Evolutionary conservation across 768 basidiomycete genomes (phyloP), one percentile per base, ranked within the genome.

Genomic region (Hydnum rufescens): DNA sequence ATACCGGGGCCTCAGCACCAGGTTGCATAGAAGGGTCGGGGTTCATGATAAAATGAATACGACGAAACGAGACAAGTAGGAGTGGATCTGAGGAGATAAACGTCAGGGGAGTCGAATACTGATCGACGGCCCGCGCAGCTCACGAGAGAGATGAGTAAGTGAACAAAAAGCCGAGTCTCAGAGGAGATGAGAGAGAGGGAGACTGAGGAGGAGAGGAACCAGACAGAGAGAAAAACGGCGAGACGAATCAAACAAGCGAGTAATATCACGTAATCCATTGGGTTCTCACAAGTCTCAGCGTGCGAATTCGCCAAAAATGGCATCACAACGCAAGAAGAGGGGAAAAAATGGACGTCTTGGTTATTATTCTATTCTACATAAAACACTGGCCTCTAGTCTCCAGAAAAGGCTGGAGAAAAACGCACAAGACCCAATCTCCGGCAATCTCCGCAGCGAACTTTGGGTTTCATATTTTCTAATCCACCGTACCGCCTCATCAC

Each of bases 121-220:
- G 44, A 47, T 13, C 8, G 26, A 26, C 8, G 44, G 44, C 16
- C 44, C 13, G 26, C 8, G 25, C 26, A 28, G 68, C 65, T 68
- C 64, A 59, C 62, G 58, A 63, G 57, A 62, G 60, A 64, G 60
- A 64, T 57, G 61, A 56, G 63, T 68, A 69, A 63, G 62, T 70
- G 65, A 39, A 39, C 36, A 39, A 22, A 39, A 39, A 39, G 22
- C 36, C 36, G 36, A 39, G 13, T 39, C 36, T 47, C 13, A 71
- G 63, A 63, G 60, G 62, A 56, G 56, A 58, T 57, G 57, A 58
- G 57, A 62, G 65, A 69, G 70, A 64, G 58, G 44, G 44, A 65
- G 57, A 65, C 64, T 51, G 44, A 53, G 54, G 48, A n/a, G 54
- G 53, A 31, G 51, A 25, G 58, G 59, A 50, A 54, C 51, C 51